Evolutionary conservation across 192 early-diverging fungal genomes (phyloP).

Genomic region (Gryganskiella cystojenkinii): DNA sequence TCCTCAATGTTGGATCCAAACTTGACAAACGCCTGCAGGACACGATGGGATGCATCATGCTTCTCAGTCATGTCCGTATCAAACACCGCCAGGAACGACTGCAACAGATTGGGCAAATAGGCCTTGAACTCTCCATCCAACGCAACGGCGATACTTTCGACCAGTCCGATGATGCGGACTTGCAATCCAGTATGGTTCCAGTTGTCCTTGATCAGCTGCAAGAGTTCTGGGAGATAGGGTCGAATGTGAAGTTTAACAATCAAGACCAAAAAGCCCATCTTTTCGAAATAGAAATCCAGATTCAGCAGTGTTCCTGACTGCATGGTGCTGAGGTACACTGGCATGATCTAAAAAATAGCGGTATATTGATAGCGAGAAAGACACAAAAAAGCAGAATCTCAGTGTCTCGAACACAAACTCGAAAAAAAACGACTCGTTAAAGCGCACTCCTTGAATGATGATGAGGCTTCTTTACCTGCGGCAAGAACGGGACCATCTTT

Average conservation of each 20-base stretch:
- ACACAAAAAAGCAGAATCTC: too few species aligned
- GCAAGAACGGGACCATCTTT: slow-evolving; percentile 91
- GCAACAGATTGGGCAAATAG: slow-evolving; percentile 85
- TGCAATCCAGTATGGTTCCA: slow-evolving; percentile 82
- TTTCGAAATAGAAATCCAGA: slow-evolving; percentile 92
- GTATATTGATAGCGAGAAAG: too few species aligned
- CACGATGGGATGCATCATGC: slow-evolving; percentile 68
- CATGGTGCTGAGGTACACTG: slow-evolving; percentile 88
- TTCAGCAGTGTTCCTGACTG: slow-evolving; percentile 77
- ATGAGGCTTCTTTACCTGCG: too few species aligned
- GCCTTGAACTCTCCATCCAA: slow-evolving; percentile 90
- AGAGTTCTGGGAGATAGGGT: slow-evolving; percentile 82
- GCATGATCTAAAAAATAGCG: slow-evolving; percentile 75
- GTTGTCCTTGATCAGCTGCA: slow-evolving; percentile 80
- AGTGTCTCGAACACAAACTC: too few species aligned
- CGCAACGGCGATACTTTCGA: slow-evolving; percentile 87
- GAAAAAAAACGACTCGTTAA: too few species aligned
- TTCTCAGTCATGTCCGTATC: slow-evolving; percentile 79
- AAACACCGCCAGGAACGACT: slow-evolving; percentile 84
- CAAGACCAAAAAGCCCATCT: slow-evolving; percentile 82
- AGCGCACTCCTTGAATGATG: too few species aligned
- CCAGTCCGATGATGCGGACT: slow-evolving; percentile 83
- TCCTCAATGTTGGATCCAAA: slow-evolving; percentile 91
- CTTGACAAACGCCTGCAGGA: slow-evolving; percentile 82
- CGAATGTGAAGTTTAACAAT: slow-evolving; percentile 92